Base-by-base conservation (phyloP, 768 basidiomycete species). In the Leccinum subgranulosum region DNA sequence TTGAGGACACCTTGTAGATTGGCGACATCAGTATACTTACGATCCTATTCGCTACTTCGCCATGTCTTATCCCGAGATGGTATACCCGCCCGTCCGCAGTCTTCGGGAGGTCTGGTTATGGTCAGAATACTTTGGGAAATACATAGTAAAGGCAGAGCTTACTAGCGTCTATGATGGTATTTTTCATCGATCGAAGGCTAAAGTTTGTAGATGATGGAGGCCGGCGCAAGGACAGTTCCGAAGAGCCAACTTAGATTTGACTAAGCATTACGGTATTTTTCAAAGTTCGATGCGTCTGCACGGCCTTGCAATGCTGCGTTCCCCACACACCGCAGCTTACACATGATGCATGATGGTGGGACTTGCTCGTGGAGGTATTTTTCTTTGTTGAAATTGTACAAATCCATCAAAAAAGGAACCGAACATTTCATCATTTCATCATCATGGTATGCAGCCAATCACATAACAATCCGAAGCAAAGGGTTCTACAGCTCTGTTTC, bases 11-110 rank as follows among this genome's bases (percentile, higher is more conserved):
- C 25, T 23, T 25, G 33, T 14, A 14, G 33, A 23, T 17, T 21
- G 34, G 36, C 49, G 59, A 53, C 31, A 34, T 49, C 49, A 27
- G 52, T 15, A 53, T 43, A 39, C 79, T 70, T 69, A 91, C 87
- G 61, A 92, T 87, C 55, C 88, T 82, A 70, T 91, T 91, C 43
- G 90, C 87, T 14, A 93, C 85, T 69, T 93, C 88, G 41, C 91
- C 88, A 41, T 82, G 77, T 48, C 83, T 79, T 60, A 92, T 72
- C 36, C 88, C 90, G 27, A 92, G 81, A 72, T 92, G 90, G 72
- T 92, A 92, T 48, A 90, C 88, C 53, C 87, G 85, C 51, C 79
- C 80, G 68, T 88, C 87, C 49, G 77, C 77, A 39, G 88, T 88
- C 57, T 84, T 81, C 57, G 90, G 90, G 67, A 92, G 90, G 74